phyloP scores from a whole-genome alignment of 331 rosid genomes.

The Rosa hybrid region DNA sequence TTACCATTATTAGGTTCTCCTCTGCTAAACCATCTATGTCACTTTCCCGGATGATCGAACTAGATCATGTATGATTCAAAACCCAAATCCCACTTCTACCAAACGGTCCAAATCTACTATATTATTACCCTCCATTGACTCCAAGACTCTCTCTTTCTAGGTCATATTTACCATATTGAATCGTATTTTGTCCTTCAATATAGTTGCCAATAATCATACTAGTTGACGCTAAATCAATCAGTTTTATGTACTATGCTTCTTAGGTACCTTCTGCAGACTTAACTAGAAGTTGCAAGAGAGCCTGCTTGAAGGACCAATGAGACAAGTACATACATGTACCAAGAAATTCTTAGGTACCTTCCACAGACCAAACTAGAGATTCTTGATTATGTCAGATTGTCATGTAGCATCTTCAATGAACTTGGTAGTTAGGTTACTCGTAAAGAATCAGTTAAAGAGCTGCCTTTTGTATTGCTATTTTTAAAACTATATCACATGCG shows the following conservation, averaged over 20 bases:
- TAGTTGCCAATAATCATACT: not conserved
- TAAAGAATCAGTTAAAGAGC: not conserved
- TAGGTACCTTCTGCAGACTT: not conserved
- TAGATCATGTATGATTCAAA: slow-evolving; percentile 15
- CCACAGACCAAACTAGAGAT: not conserved
- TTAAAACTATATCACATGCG: not conserved
- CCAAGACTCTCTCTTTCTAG: not conserved
- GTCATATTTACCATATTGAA: not conserved
- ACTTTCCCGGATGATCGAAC: slow-evolving; percentile 19
- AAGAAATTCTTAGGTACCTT: not conserved
- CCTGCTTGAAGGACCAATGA: not conserved
- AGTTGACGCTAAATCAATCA: not conserved
- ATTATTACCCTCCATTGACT: not conserved
- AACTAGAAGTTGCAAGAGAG: not conserved
- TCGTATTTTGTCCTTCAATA: not conserved
- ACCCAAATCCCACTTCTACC: not conserved
- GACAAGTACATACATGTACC: not conserved
- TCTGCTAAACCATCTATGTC: slow-evolving; percentile 44
- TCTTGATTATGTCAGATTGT: not conserved
- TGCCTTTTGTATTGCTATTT: no score
- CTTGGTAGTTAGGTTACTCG: not conserved
- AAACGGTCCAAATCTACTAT: not conserved
- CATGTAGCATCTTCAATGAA: not conserved
- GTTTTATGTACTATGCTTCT: not conserved
- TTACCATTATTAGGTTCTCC: slow-evolving; percentile 4